Evolutionary conservation across 1,284 basidiomycete species (phyloP).

Genomic region (Austroboletus rostrupii): DNA sequence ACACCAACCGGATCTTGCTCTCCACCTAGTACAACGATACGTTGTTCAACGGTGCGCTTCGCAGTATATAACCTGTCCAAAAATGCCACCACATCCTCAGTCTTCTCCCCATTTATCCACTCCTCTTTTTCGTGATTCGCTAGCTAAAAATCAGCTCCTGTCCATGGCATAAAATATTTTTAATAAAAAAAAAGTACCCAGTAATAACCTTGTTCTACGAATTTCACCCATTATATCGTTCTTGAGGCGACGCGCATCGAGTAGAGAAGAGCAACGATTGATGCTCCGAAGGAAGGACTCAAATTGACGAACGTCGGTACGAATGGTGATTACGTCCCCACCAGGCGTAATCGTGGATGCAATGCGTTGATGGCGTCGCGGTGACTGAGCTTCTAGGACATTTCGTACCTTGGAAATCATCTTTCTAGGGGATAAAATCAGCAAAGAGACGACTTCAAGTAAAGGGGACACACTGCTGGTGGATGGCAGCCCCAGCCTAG

Average conservation of each 20-base stretch:
- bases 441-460: slow-evolving; percentile 1
- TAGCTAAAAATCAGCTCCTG: slow-evolving; percentile 27
- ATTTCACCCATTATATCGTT: slow-evolving; percentile 89
- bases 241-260: slow-evolving; percentile 86
- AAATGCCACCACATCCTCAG: slow-evolving; percentile 82
- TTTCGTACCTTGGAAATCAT: slow-evolving; percentile 81
- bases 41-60: slow-evolving; percentile 79
- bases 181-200: slow-evolving; percentile 46
- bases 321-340: slow-evolving; percentile 70
- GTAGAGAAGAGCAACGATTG: slow-evolving; percentile 71
- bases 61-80: slow-evolving; percentile 86
- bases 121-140: slow-evolving; percentile 81
- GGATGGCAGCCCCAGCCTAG: slow-evolving; percentile 83
- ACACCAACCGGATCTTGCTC: slow-evolving; percentile 55
- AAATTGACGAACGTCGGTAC: slow-evolving; percentile 77
- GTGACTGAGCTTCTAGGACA: slow-evolving; percentile 77
- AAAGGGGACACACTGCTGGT: slow-evolving; percentile 70
- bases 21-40: slow-evolving; percentile 77
- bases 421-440: slow-evolving; percentile 44
- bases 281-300: slow-evolving; percentile 88
- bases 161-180: not conserved
- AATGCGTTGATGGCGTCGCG: slow-evolving; percentile 43
- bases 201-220: slow-evolving; percentile 64
- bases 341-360: slow-evolving; percentile 37
- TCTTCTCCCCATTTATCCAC: slow-evolving; percentile 78